A percentile compares a stretch with the other conserved stretches of the same genome.
phyloP scores from a whole-genome alignment of 495 filamentous ascomycete genomes.

The Acidomyces sp. region DNA sequence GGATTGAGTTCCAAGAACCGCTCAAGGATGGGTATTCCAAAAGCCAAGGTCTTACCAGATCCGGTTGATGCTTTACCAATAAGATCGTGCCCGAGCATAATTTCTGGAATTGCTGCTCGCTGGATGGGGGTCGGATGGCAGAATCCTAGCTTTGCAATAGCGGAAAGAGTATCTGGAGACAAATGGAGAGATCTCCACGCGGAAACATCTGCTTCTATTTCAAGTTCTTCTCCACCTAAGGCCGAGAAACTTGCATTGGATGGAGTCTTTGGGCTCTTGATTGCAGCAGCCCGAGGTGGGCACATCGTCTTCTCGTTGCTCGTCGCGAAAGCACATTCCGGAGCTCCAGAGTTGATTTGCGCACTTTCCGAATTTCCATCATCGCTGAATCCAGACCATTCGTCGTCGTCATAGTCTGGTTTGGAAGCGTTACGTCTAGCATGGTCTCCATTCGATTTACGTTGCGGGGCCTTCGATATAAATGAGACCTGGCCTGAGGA shows the following conservation, averaged over 20 bases:
- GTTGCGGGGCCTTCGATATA: constrained; percentile 5
- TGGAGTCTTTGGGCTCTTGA: too few species aligned
- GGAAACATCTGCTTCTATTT: constrained; percentile 40
- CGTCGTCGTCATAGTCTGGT: constrained; percentile 27
- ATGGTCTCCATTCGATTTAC: neutral
- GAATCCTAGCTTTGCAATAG: constrained; percentile 70
- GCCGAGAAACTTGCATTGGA: too few species aligned
- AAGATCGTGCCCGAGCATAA: constrained; percentile 58
- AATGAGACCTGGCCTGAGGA: constrained; percentile 38
- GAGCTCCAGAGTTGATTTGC: too few species aligned
- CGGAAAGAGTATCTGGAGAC: constrained; percentile 50
- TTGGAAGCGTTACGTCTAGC: neutral
- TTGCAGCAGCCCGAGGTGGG: too few species aligned
- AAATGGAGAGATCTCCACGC: constrained; percentile 63
- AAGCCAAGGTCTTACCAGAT: constrained; percentile 74
- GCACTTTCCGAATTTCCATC: constrained; percentile 18
- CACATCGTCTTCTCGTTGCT: neutral
- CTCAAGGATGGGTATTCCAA: constrained; percentile 66
- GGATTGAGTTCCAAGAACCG: constrained; percentile 37
- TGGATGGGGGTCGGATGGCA: constrained; percentile 70
- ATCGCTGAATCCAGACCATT: constrained; percentile 46
- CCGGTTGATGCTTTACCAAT: constrained; percentile 74
- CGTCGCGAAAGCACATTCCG: neutral
- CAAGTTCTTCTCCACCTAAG: too few species aligned
- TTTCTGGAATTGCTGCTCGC: constrained; percentile 59